A percentile compares a stretch with the other conserved stretches of the same genome.
phyloP scores from a whole-genome alignment of 2,329 filamentous ascomycete genomes.

The Aureobasidium uvarum region DNA sequence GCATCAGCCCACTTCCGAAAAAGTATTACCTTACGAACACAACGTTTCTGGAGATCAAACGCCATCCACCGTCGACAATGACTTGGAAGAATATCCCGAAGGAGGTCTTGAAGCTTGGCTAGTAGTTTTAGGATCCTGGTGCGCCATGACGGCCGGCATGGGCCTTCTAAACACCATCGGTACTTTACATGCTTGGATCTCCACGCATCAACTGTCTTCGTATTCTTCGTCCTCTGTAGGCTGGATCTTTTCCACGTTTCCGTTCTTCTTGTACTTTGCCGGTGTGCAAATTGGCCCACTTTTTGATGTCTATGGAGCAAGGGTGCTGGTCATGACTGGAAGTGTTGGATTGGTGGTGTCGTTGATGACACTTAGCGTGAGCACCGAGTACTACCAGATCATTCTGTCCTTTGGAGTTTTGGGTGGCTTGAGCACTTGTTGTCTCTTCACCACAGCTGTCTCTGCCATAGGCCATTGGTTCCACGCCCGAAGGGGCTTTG shows the following conservation, averaged over 20 bases:
- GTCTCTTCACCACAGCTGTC: constrained; percentile 79
- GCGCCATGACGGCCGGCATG: constrained; percentile 64
- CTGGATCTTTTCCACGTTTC: constrained; percentile 35
- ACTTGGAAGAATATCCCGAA: constrained; percentile 63
- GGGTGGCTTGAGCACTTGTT: constrained; percentile 67
- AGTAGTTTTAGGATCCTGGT: constrained; percentile 74
- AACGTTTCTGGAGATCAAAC: background rate
- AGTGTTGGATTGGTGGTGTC: constrained; percentile 58
- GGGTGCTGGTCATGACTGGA: constrained; percentile 66
- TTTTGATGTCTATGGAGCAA: constrained; percentile 49
- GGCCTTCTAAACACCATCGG: constrained; percentile 35
- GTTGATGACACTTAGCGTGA: constrained; percentile 38
- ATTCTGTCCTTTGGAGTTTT: constrained; percentile 74
- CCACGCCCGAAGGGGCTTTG: constrained; percentile 67
- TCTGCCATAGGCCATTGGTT: constrained; percentile 81
- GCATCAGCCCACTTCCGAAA: background rate
- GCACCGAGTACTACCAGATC: constrained; percentile 76
- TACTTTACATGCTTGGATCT: constrained; percentile 31
- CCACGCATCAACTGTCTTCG: constrained; percentile 30
- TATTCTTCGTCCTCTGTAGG: constrained; percentile 32
- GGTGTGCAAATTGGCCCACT: constrained; percentile 42
- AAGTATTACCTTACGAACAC: background rate
- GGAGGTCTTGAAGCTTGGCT: constrained; percentile 76
- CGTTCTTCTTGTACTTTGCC: constrained; percentile 35
- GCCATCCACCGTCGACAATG: background rate